Evolutionary conservation across 345 rosid genomes (phyloP).

Genomic region (Chamaenerion angustifolium): DNA sequence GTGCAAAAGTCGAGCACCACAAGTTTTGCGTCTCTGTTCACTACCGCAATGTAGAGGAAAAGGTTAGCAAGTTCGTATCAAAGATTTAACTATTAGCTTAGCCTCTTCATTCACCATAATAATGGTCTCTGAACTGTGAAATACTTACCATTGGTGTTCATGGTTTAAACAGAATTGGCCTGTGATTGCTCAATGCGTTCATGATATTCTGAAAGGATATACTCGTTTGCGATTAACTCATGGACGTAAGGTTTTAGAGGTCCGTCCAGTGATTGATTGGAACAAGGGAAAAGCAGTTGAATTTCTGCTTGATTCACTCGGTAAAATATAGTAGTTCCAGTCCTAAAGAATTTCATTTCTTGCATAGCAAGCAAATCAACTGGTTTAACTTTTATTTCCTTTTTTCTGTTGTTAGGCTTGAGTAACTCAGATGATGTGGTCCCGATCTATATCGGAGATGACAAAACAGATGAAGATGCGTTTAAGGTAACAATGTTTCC

Average conservation of each 20-base stretch:
- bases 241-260: conserved; percentile 54
- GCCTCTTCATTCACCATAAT: too few species aligned
- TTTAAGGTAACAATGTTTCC: conserved; percentile 39
- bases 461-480: conserved; percentile 95
- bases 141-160: too few species aligned
- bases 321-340: conserved; percentile 14
- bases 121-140: too few species aligned
- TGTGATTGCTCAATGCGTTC: conserved; percentile 6
- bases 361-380: too few species aligned
- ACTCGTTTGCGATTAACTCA: conserved; percentile 14
- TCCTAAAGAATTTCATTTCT: too few species aligned
- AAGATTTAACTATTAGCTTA: too few species aligned
- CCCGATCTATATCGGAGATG: conserved; percentile 95
- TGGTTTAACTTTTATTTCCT: too few species aligned
- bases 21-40: conserved; percentile 92
- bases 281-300: conserved; percentile 91
- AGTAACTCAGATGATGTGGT: conserved; percentile 62
- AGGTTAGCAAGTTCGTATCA: conserved; percentile 19
- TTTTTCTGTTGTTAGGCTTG: conserved; percentile 27
- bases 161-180: conserved; percentile 68
- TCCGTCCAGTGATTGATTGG: conserved; percentile 87
- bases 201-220: conserved; percentile 7
- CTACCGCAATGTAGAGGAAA: conserved; percentile 78
- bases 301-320: conserved; percentile 88
- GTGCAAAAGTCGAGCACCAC: conserved; percentile 72